Evolutionary conservation across 441 rosid genomes (phyloP).

Genomic region (Adansonia madagascariensis): DNA sequence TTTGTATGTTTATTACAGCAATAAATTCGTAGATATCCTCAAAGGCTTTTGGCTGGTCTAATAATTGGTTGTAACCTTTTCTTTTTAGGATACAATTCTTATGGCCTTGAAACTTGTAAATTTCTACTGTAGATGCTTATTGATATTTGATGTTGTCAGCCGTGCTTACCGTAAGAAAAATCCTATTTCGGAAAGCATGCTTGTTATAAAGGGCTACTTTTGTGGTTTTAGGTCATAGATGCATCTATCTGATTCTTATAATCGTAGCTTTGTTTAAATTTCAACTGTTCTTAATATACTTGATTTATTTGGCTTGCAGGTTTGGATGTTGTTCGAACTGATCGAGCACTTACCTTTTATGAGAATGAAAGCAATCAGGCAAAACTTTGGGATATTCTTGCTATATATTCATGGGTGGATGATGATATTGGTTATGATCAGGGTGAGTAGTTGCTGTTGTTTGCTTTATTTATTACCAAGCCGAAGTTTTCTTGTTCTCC

Average conservation of each 20-base stretch:
- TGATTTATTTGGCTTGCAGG: constrained; percentile 49
- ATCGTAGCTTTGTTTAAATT: constrained; percentile 17
- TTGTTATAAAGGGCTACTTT: neutral
- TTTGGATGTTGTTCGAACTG: constrained; percentile 91
- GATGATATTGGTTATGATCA: constrained; percentile 86
- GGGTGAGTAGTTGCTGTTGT: constrained; percentile 42
- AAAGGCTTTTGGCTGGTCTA: neutral
- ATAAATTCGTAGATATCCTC: neutral
- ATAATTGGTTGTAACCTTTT: neutral
- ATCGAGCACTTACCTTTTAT: constrained; percentile 75
- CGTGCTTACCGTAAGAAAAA: constrained; percentile 7
- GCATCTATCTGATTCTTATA: neutral
- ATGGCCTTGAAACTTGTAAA: constrained; percentile 3
- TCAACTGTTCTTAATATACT: constrained; percentile 19
- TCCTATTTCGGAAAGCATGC: constrained; percentile 6
- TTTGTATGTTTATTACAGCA: neutral
- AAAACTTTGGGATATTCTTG: constrained; percentile 85
- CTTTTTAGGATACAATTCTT: neutral
- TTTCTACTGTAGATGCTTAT: neutral
- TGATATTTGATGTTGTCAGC: neutral
- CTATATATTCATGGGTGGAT: constrained; percentile 86
- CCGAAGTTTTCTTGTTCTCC: constrained; percentile 19
- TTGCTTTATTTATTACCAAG: constrained; percentile 13
- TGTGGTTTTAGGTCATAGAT: neutral
- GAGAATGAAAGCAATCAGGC: constrained; percentile 66